phyloP scores from a whole-genome alignment of 2,329 filamentous ascomycete genomes.

The Cercospora citrullina region DNA sequence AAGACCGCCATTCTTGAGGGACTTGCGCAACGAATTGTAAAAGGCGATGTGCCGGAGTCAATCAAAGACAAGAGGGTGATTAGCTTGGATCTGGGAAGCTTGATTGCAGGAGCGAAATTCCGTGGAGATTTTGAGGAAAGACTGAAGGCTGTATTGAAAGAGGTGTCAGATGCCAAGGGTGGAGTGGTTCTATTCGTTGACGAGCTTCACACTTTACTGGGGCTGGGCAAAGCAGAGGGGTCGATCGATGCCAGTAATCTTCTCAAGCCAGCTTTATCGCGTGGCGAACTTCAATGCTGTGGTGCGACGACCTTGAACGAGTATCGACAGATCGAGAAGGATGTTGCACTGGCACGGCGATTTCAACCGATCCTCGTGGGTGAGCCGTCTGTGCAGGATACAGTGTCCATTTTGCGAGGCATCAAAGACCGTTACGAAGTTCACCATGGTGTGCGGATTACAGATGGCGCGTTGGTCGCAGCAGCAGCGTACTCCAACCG shows the following conservation, averaged over 20 bases:
- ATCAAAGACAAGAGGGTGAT: constrained; percentile 93
- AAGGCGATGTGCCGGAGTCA: constrained; percentile 91
- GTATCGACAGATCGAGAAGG: constrained; percentile 92
- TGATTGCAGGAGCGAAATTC: constrained; percentile 95
- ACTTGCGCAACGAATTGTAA: constrained; percentile 82
- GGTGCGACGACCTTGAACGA: constrained; percentile 92
- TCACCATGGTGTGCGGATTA: constrained; percentile 93
- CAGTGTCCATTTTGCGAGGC: constrained; percentile 89
- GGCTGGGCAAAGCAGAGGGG: constrained; percentile 90
- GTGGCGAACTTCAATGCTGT: constrained; percentile 91
- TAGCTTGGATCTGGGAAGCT: constrained; percentile 80
- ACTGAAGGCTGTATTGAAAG: constrained; percentile 84
- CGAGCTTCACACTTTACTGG: constrained; percentile 86
- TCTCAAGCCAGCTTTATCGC: constrained; percentile 86
- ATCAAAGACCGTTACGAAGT: constrained; percentile 99
- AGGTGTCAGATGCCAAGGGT: constrained; percentile 85
- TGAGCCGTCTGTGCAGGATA: constrained; percentile 87
- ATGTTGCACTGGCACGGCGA: constrained; percentile 84
- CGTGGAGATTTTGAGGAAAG: constrained; percentile 95
- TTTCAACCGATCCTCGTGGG: constrained; percentile 95
- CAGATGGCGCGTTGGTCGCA: constrained; percentile 85
- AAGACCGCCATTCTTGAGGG: constrained; percentile 95
- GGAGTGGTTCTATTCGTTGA: constrained; percentile 94
- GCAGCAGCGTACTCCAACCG: constrained; percentile 91
- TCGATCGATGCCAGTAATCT: constrained; percentile 96